phyloP scores from a whole-genome alignment of 2,329 filamentous ascomycete species.

The Talaromyces atroroseus region DNA sequence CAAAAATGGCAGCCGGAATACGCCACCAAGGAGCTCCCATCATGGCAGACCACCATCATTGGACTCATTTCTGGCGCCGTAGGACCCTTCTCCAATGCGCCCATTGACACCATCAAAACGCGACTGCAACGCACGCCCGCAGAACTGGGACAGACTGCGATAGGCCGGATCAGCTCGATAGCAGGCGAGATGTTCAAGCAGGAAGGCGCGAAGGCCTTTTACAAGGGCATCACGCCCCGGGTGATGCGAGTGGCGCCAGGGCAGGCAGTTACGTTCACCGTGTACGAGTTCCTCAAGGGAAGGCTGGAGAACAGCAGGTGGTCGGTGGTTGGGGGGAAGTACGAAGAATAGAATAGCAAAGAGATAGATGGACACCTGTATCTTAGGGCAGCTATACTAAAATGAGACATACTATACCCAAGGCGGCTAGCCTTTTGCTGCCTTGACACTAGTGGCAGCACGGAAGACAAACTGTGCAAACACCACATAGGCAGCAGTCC shows the following conservation, averaged over 20 bases:
- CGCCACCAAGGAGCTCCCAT: slow-evolving; percentile 61
- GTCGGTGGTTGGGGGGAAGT: slow-evolving; percentile 55
- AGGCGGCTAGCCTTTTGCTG: neutral
- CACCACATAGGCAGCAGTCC: neutral
- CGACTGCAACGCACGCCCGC: slow-evolving; percentile 85
- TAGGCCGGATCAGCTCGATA: slow-evolving; percentile 72
- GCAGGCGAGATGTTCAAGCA: slow-evolving; percentile 84
- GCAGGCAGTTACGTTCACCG: slow-evolving; percentile 72
- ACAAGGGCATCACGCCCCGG: slow-evolving; percentile 96
- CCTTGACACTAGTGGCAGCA: neutral
- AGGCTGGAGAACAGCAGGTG: slow-evolving; percentile 63
- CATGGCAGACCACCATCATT: slow-evolving; percentile 86
- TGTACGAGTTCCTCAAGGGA: slow-evolving; percentile 72
- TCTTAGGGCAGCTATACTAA: neutral
- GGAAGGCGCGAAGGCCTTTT: slow-evolving; percentile 91
- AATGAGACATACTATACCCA: neutral
- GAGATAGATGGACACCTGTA: neutral
- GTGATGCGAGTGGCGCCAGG: slow-evolving; percentile 97
- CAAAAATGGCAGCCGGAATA: slow-evolving; percentile 68
- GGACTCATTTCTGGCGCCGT: slow-evolving; percentile 89
- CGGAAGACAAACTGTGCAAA: slow-evolving; percentile 1
- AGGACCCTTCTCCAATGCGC: slow-evolving; percentile 92
- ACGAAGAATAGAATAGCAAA: slow-evolving; percentile 53
- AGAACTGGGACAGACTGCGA: slow-evolving; percentile 71
- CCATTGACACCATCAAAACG: slow-evolving; percentile 99